Base-by-base conservation (phyloP, 352 stramenopile genomes). In the Phytophthora citrophthora region DNA sequence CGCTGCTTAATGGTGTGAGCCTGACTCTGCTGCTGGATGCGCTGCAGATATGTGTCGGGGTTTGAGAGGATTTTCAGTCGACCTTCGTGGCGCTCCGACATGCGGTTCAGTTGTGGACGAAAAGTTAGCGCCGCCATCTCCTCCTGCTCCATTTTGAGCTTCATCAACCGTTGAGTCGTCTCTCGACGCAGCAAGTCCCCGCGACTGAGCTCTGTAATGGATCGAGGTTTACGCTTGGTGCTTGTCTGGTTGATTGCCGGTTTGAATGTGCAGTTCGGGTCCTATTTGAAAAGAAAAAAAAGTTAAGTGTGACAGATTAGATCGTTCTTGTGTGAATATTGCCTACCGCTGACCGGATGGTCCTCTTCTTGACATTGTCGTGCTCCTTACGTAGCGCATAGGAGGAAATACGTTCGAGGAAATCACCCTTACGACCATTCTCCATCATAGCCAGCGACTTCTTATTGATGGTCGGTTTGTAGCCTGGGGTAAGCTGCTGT, bases 131-230 rank as follows among this genome's bases (percentile, higher is more conserved):
- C 69, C 12, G 78, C 74, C 86, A 95, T 92, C 47, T 96, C 88
- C 29, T 93, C 77, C 63, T 96, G 88, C 72, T 94, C 88, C 84
- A 93, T 91, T 54, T 92, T 90, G 23, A 95, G 68, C 61, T 94
- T 94, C 84, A 94, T 92, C 4, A 95, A 54, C 2, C 86, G 72
- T 54, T 94, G 82, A 6, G 77, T 82, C 7, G 87, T 95, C 56
- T 95, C 87, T 11, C 83, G 76, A 12, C 85, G 83, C 26, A 95
- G 56, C 32, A 93, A 45, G 29, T 95, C 88, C 1, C 84, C 88
- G 8, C 88, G 81, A 63, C 86, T 93, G 13, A 95, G 71, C 45
- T 95, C 87, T 0, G 84, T 95, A 23, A 95, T 86, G 4, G 79
- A 90, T 8, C 86, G 80, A 1, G 74, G 70, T 16, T 79, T 84